Base-by-base conservation (phyloP, 106 monocot species). In the Iris macrosiphon region DNA sequence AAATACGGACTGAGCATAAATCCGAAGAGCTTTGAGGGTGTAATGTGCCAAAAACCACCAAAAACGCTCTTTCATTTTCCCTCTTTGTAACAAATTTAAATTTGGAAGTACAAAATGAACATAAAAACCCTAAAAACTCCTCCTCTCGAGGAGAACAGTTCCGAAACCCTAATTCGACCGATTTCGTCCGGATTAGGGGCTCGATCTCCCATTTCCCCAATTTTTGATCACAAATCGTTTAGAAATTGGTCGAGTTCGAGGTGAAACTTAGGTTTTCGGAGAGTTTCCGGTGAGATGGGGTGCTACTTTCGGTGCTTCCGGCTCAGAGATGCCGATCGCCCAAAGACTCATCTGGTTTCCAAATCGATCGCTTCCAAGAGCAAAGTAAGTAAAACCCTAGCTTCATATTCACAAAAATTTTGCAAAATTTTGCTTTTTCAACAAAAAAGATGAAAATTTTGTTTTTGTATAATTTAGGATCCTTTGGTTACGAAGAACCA, bases 291-390 rank as follows among this genome's bases (percentile, higher is more conserved):
- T 6, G 45, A 42, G 31, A 85, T 80, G 85, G 72, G 79, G n/a
- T 75, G 79, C 32, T 62, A 79, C 31, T 76, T 85, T 13, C 69
- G 59, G 37, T 85, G 85, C 55, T 80, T 85, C 40, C 59, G 85
- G 9, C 11, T 73, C 40, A 68, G 69, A 34, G 55, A 65, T 16
- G 63, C 14, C 19, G 52, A 52, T n/a, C 52, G 62, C 1, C 18
- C 14, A 16, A 64, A 55, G 31, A 4, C 35, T 45, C 60, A 66
- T 39, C 42, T 42, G 4, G 13, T 75, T 3, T 63, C 76, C 30
- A 57, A 72, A 24, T 49, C 71, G 29, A 49, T 64, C 18, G 27
- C 66, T 18, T 65, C 71, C 2, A 60, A 29, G 60, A 70, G 37
- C 56, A 62, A 57, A 61, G 83, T 83, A 44, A 30, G 18, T 25